phyloP scores from a whole-genome alignment of 2,329 filamentous ascomycete species.

The Claviceps maximensis region DNA sequence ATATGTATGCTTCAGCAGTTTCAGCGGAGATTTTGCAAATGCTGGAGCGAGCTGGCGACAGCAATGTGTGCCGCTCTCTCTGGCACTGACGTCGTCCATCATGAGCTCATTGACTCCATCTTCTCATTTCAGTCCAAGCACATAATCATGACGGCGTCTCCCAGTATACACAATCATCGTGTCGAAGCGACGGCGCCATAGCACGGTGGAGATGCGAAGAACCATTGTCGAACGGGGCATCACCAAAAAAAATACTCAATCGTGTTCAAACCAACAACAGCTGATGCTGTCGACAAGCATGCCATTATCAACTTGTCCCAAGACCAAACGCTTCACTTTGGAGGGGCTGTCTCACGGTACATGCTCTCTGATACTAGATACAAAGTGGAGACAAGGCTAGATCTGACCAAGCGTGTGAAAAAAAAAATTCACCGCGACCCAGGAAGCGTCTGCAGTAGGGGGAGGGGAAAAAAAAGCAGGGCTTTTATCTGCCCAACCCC shows the following conservation, averaged over 20 bases:
- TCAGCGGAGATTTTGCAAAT: neutral
- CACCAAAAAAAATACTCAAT: neutral
- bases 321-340: neutral
- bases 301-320: neutral
- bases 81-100: neutral
- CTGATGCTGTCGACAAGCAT: neutral
- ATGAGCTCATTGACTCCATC: neutral
- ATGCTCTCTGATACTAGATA: slow-evolving; percentile 17
- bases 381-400: slow-evolving; percentile 4
- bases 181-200: too few species aligned
- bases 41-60: neutral
- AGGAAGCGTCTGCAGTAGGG: slow-evolving; percentile 5
- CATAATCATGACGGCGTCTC: neutral
- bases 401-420: neutral
- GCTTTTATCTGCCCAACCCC: slow-evolving; percentile 15
- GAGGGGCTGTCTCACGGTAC: slow-evolving; percentile 11
- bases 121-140: neutral
- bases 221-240: neutral
- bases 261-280: neutral
- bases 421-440: slow-evolving; percentile 14
- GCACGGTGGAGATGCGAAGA: neutral
- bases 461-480: slow-evolving; percentile 3
- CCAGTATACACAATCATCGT: too few species aligned
- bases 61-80: neutral
- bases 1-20: neutral